A percentile compares a stretch with the other conserved stretches of the same genome.
phyloP scores from a whole-genome alignment of 208 protist genomes.

The Crithidia expoeki region DNA sequence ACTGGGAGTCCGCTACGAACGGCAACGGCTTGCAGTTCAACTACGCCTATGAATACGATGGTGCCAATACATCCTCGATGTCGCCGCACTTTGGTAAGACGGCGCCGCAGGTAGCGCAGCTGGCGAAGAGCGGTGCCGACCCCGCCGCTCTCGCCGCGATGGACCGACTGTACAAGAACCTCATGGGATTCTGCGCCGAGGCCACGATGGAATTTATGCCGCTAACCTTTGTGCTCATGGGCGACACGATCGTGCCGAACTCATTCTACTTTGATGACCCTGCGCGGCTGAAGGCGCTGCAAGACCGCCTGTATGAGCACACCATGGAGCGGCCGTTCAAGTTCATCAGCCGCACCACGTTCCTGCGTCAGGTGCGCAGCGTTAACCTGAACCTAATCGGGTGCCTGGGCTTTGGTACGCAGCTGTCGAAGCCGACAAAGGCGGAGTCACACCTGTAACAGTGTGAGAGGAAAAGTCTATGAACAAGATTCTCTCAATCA shows the following conservation, averaged over 20 bases:
- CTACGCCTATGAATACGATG: conserved; percentile 44
- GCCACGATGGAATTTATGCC: conserved; percentile 65
- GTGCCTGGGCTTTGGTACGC: conserved; percentile 56
- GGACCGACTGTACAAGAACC: conserved; percentile 48
- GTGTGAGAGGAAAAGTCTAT: background rate
- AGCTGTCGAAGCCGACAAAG: conserved; percentile 16
- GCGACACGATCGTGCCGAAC: conserved; percentile 74
- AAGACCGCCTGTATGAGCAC: conserved; percentile 49
- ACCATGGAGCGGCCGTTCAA: conserved; percentile 62
- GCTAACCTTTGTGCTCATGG: conserved; percentile 62
- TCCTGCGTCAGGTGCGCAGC: conserved; percentile 66
- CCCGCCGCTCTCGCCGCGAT: conserved; percentile 48
- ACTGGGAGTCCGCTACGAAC: conserved; percentile 52
- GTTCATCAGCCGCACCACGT: conserved; percentile 60
- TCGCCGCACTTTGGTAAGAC: conserved; percentile 23
- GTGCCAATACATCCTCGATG: conserved; percentile 2
- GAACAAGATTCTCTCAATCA: too few relatives aligned
- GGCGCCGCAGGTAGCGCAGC: conserved; percentile 49
- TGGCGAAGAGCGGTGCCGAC: conserved; percentile 53
- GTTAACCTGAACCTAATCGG: conserved; percentile 78
- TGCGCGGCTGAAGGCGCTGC: conserved; percentile 32
- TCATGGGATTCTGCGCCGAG: conserved; percentile 56
- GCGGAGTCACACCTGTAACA: conserved; percentile 24
- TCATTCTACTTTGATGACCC: conserved; percentile 61
- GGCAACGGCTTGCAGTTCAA: conserved; percentile 55